Evolutionary conservation across 2,329 filamentous ascomycete species (phyloP).

Genomic region (Sarocladium oryzae): DNA sequence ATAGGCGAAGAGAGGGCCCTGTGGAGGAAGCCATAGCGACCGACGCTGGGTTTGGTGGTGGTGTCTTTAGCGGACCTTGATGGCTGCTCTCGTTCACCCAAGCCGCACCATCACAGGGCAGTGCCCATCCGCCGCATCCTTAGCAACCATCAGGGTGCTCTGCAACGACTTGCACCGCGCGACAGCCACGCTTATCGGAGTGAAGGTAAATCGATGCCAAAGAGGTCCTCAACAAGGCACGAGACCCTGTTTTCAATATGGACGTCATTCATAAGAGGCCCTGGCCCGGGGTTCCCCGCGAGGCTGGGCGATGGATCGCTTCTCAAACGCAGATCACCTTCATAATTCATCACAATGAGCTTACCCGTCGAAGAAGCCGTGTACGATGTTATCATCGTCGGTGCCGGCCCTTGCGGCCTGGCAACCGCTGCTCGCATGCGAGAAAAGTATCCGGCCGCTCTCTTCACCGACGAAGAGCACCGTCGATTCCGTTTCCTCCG

Average conservation of each 20-base stretch:
- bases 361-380: constrained; percentile 25
- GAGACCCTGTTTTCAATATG: background rate
- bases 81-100: too few species aligned
- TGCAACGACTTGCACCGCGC: background rate
- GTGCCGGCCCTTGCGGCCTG: constrained; percentile 69
- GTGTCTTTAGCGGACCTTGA: too few species aligned
- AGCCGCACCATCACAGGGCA: background rate
- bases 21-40: too few species aligned
- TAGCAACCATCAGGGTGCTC: background rate
- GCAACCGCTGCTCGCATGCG: constrained; percentile 65
- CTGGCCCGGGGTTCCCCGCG: background rate
- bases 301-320: too few species aligned
- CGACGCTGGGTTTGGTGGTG: too few species aligned
- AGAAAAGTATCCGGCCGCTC: constrained; percentile 67
- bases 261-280: background rate
- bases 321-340: background rate
- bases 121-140: background rate
- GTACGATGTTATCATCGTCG: constrained; percentile 66
- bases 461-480: constrained; percentile 80
- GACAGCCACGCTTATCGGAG: background rate
- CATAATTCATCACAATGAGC: background rate
- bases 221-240: background rate
- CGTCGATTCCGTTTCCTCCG: constrained; percentile 73
- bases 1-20: too few species aligned
- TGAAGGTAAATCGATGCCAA: background rate